A percentile compares a stretch with the other conserved stretches of the same genome.
These are phyloP conservation scores for Diaporthe sp. DNA, from an alignment of 2,329 filamentous ascomycete species.

Conservation along the genomic window DNA sequence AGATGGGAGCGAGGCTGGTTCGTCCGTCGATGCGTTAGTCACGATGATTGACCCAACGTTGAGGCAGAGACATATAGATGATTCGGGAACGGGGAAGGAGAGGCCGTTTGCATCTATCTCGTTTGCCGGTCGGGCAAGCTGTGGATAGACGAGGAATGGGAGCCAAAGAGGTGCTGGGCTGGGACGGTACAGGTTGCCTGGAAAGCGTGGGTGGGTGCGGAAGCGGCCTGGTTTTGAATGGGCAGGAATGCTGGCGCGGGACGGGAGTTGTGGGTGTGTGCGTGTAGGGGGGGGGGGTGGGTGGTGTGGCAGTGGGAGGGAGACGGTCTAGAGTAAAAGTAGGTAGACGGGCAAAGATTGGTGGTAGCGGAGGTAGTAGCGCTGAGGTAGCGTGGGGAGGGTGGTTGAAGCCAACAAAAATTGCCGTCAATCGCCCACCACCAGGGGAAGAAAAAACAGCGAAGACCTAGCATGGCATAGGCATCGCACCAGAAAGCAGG, in stretches of 20 bases:
- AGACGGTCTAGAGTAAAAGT: constrained; percentile 8
- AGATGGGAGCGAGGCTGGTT: constrained; percentile 10
- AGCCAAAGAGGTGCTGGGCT: constrained; percentile 31
- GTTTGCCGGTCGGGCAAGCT: constrained; percentile 13
- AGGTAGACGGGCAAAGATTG: background rate
- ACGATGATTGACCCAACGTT: constrained; percentile 14
- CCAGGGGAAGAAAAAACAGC: background rate
- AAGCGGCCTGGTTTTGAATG: constrained; percentile 40
- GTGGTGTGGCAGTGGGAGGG: constrained; percentile 4
- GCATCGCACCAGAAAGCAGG: constrained; percentile 9
- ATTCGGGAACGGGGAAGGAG: background rate
- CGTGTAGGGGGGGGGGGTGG: background rate
- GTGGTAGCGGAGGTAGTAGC: constrained; percentile 3
- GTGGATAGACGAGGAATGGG: constrained; percentile 35
- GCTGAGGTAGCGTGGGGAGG: constrained; percentile 15
- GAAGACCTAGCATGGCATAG: constrained; percentile 12
- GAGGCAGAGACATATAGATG: background rate
- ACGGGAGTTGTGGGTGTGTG: constrained; percentile 16
- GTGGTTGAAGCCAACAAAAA: constrained; percentile 22
- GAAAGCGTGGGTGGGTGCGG: constrained; percentile 39
- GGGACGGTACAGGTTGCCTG: constrained; percentile 21
- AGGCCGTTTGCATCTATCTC: constrained; percentile 24
- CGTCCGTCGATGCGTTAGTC: constrained; percentile 8
- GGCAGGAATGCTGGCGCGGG: constrained; percentile 33
- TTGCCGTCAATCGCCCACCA: constrained; percentile 4